Evolutionary conservation across 768 basidiomycete species (phyloP).

Genomic region (Leccinellum albellum): DNA sequence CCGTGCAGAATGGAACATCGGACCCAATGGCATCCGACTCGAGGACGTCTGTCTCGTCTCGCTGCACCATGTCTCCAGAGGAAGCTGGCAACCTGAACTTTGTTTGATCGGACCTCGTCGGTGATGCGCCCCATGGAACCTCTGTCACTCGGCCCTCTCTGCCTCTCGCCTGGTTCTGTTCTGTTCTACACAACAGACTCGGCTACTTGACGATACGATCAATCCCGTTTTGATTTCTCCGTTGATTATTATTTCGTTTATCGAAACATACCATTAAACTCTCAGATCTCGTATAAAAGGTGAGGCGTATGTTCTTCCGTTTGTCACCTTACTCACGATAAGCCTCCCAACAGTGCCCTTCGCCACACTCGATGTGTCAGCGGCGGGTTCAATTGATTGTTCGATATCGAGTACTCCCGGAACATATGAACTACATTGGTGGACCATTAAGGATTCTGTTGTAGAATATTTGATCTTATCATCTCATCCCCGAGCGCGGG

Average conservation of each 20-base stretch:
- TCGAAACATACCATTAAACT: neutral
- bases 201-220: neutral
- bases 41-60: conserved; percentile 53
- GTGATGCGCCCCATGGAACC: conserved; percentile 5
- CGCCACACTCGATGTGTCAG: neutral
- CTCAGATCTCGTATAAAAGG: neutral
- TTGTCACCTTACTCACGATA: neutral
- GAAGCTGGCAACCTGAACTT: conserved; percentile 75
- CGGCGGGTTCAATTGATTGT: neutral
- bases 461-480: neutral
- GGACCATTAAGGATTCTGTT: neutral
- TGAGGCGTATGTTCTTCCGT: neutral
- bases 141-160: neutral
- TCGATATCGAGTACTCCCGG: neutral
- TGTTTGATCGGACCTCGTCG: conserved; percentile 38
- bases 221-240: neutral
- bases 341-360: neutral
- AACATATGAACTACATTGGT: neutral
- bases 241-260: neutral
- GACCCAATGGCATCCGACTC: conserved; percentile 22
- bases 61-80: conserved; percentile 74
- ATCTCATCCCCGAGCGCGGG: neutral
- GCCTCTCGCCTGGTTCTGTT: neutral
- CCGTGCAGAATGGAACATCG: conserved; percentile 20
- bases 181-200: neutral